Evolutionary conservation across 768 basidiomycete genomes (phyloP).

Genomic region (Candolleomyces aberdarensis): DNA sequence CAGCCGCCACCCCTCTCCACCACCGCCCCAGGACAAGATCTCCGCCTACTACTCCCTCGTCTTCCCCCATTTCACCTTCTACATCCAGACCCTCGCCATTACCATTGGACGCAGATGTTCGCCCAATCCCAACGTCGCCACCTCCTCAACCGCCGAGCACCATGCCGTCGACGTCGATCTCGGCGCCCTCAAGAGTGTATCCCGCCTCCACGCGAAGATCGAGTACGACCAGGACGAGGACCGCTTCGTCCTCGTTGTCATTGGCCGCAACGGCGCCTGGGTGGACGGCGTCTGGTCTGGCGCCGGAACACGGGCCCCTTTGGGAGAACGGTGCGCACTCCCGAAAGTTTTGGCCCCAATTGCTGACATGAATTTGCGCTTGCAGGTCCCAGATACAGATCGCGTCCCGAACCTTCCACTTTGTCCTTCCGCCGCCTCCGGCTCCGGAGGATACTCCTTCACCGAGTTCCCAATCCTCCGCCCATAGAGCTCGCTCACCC

Average conservation of each 20-base stretch:
- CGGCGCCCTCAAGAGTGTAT: slow-evolving; percentile 94
- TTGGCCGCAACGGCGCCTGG: slow-evolving; percentile 98
- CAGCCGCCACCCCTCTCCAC: slow-evolving; percentile 24
- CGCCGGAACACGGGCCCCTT: slow-evolving; percentile 80
- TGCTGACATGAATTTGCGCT: slow-evolving; percentile 1
- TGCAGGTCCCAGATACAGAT: slow-evolving; percentile 93
- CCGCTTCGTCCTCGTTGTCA: slow-evolving; percentile 83
- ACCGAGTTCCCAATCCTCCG: slow-evolving; percentile 72
- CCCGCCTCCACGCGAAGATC: slow-evolving; percentile 93
- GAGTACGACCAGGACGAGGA: slow-evolving; percentile 90
- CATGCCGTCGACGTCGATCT: slow-evolving; percentile 83
- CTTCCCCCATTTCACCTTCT: slow-evolving; percentile 94
- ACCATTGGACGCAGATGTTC: slow-evolving; percentile 90
- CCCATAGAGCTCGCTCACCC: slow-evolving; percentile 67
- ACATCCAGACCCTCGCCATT: slow-evolving; percentile 91
- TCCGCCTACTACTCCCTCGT: slow-evolving; percentile 92
- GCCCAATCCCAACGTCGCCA: slow-evolving; percentile 44
- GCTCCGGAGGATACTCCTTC: slow-evolving; percentile 79
- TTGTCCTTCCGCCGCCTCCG: slow-evolving; percentile 88
- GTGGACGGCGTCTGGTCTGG: slow-evolving; percentile 96
- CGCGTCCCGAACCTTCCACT: slow-evolving; percentile 94
- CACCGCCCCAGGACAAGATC: slow-evolving; percentile 67
- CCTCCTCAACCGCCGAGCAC: slow-evolving; percentile 56
- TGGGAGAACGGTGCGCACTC: slow-evolving; percentile 69
- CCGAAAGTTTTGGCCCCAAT: too few relatives aligned